Percentiles rank a stretch among this genome's conserved stretches.
These are phyloP conservation scores for Polyplosphaeria fusca DNA, from an alignment of 495 filamentous ascomycete genomes.

Conservation along the genomic window DNA sequence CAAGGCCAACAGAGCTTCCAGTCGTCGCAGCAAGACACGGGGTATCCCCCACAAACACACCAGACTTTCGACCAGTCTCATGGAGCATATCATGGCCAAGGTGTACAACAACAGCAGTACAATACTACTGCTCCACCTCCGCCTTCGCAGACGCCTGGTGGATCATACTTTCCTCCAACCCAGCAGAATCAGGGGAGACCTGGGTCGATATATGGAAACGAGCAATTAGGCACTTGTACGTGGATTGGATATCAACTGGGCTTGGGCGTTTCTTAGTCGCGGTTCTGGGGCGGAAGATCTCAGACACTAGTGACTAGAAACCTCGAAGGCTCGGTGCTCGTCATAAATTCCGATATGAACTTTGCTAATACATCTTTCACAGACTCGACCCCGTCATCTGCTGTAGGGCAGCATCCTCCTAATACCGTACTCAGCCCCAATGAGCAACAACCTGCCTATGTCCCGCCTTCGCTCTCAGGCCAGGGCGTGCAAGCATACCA, in stretches of 20 bases:
- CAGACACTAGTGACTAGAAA: no score
- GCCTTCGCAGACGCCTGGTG: slow-evolving; percentile 28
- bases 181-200: slow-evolving; percentile 8
- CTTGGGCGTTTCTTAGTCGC: no score
- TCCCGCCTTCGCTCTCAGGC: slow-evolving; percentile 33
- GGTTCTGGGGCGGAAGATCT: no score
- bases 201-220: slow-evolving; percentile 21
- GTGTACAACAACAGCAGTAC: slow-evolving; percentile 14
- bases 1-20: slow-evolving; percentile 14
- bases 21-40: slow-evolving; percentile 10
- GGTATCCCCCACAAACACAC: slow-evolving; percentile 11
- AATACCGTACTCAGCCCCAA: slow-evolving; percentile 27
- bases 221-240: slow-evolving; percentile 10
- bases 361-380: no score
- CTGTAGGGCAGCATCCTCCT: slow-evolving; percentile 15
- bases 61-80: slow-evolving; percentile 21
- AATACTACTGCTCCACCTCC: slow-evolving; percentile 27
- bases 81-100: slow-evolving; percentile 11
- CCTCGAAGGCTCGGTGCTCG: no score
- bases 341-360: no score
- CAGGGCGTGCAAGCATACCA: slow-evolving; percentile 33
- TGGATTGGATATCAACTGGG: no score
- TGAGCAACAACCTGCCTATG: slow-evolving; percentile 32
- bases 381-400: slow-evolving; percentile 21
- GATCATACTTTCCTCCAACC: slow-evolving; percentile 32